Conservation (phyloP, 2,329 filamentous ascomycete species). For the Stagonosporopsis chrysanthemi region DNA sequence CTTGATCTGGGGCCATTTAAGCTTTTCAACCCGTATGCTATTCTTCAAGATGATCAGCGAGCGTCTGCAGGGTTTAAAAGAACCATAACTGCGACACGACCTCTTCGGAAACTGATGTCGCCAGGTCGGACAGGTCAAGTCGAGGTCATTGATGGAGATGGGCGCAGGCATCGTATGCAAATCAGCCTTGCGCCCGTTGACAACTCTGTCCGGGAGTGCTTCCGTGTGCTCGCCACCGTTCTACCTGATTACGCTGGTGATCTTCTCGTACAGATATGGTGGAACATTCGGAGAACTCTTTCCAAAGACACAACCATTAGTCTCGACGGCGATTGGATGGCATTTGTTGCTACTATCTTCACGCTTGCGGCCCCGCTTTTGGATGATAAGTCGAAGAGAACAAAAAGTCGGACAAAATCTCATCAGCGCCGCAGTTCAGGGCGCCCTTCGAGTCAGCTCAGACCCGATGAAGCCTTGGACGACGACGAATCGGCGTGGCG, state of each 20-base stretch:
- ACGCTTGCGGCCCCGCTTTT: slow-evolving; percentile 48
- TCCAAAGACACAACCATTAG: slow-evolving; percentile 19
- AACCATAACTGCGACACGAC: slow-evolving; percentile 34
- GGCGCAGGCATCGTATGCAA: slow-evolving; percentile 42
- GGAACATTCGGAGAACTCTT: slow-evolving; percentile 43
- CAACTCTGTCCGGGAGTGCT: slow-evolving; percentile 38
- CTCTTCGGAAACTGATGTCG: slow-evolving; percentile 36
- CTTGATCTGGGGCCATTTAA: slow-evolving; percentile 37
- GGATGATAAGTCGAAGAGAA: slow-evolving; percentile 38
- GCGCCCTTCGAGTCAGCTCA: slow-evolving; percentile 34
- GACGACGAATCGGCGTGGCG: slow-evolving; percentile 43
- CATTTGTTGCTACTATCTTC: slow-evolving; percentile 52
- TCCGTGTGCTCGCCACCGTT: slow-evolving; percentile 43
- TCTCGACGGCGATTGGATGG: slow-evolving; percentile 46
- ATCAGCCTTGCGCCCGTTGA: slow-evolving; percentile 42
- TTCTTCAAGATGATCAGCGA: slow-evolving; percentile 38
- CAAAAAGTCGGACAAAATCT: slow-evolving; percentile 26
- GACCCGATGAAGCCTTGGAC: slow-evolving; percentile 32
- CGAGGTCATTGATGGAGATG: slow-evolving; percentile 44
- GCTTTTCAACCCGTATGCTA: slow-evolving; percentile 45
- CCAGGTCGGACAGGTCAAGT: slow-evolving; percentile 37
- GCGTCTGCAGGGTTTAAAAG: slow-evolving; percentile 45
- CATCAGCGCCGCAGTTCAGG: slow-evolving; percentile 34
- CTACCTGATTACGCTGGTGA: slow-evolving; percentile 48
- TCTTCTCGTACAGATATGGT: slow-evolving; percentile 49